Base-by-base conservation (phyloP, 139 green algal species). In the Gonium pectorale region DNA sequence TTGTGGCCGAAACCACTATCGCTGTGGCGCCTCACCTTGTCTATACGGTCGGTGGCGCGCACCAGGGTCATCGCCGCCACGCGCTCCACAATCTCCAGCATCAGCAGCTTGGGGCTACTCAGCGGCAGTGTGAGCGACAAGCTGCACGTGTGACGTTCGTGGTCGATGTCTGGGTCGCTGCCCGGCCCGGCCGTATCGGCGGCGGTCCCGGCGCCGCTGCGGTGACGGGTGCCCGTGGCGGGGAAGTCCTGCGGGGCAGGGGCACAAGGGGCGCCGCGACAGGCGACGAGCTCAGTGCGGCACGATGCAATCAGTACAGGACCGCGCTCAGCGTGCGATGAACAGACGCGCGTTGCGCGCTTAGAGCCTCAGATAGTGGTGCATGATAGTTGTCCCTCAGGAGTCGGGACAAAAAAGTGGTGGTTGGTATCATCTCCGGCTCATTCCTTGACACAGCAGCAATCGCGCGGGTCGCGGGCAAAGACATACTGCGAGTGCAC, bases 51-150 rank as follows among this genome's bases (percentile, higher is more conserved):
- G 11, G 89, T 89, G 8, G 52, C 63, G 37, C 90, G 87, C 44
- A 97, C 85, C 43, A 93, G 86, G 0, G 92, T 92, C 2, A 56
- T 38, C 1, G 92, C 95, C 0, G 95, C 95, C 19, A 93, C 93
- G 3, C 79, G 72, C 86, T 98, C 96, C 40, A 91, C 95, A 33
- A 98, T 73, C 80, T 96, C 95, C 56, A 98, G 92, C 91, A 99
- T 95, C 67, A 98, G 90, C 75, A 99, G 86, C 87, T 96, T 96
- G 35, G 95, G 95, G 0, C 89, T 78, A 59, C 84, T 80, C 54
- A 98, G 87, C 40, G 93, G 89, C 56, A 98, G 54, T 0, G 79
- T 84, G 8, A 88, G 29, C 5, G 37, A 70, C 35, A 88, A 31
- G 40, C 73, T 67, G 67, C 73, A 84, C 1, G 69, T 73, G 49